phyloP scores from a whole-genome alignment of 1,284 basidiomycete species.

The Naganishia cerealis region DNA sequence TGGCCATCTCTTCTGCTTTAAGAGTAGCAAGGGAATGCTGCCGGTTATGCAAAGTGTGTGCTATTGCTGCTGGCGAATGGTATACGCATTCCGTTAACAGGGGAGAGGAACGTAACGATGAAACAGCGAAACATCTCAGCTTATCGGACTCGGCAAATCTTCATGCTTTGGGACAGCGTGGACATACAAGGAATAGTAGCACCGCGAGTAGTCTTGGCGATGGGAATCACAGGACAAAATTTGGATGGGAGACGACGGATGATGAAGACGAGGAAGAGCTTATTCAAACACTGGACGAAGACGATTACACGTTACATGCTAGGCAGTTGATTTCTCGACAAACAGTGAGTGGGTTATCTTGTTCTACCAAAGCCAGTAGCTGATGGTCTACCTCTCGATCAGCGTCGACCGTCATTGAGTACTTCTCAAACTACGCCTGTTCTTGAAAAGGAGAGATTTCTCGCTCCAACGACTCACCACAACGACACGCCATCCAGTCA shows the following conservation, averaged over 20 bases:
- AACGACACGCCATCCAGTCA: slow-evolving; percentile 29
- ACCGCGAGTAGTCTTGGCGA: slow-evolving; percentile 56
- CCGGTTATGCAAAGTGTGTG: slow-evolving; percentile 73
- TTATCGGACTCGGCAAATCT: not conserved
- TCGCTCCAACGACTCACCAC: slow-evolving; percentile 9
- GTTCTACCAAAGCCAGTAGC: not conserved
- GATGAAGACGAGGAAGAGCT: slow-evolving; percentile 44
- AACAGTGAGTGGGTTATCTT: slow-evolving; percentile 6
- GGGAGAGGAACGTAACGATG: not conserved
- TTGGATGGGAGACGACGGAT: slow-evolving; percentile 35
- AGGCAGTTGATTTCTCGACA: slow-evolving; percentile 8
- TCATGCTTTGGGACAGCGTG: slow-evolving; percentile 31
- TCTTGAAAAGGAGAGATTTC: not conserved
- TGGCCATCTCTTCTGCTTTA: slow-evolving; percentile 79
- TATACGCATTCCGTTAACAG: not conserved
- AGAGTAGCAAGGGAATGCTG: slow-evolving; percentile 87
- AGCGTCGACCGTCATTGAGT: slow-evolving; percentile 18
- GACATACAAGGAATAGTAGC: slow-evolving; percentile 47
- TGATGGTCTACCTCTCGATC: not conserved
- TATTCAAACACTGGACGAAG: slow-evolving; percentile 42
- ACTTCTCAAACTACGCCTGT: slow-evolving; percentile 10
- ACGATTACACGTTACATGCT: slow-evolving; percentile 49
- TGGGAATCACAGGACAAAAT: slow-evolving; percentile 55
- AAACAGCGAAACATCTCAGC: not conserved
- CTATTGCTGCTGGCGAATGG: slow-evolving; percentile 35